These are phyloP conservation scores for Lavandula angustifolia DNA, from an alignment of 257 asterid species.

Conservation along the genomic window DNA sequence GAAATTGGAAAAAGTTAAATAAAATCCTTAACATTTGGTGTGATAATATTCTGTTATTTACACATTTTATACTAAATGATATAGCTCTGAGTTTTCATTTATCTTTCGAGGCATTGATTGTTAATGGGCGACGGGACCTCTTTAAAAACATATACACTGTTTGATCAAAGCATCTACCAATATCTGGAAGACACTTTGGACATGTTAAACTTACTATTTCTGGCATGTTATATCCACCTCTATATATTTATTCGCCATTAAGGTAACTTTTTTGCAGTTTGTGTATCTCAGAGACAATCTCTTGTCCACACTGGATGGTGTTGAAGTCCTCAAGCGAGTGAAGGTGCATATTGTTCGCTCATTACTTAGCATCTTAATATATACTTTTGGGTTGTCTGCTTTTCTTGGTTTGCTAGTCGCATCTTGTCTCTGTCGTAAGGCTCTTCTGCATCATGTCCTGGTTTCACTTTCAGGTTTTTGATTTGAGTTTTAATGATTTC, in stretches of 20 bases:
- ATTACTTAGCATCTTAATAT: constrained; percentile 22
- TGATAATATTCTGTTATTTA: not conserved
- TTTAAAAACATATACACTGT: not conserved
- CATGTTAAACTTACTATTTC: not conserved
- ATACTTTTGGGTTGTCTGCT: constrained; percentile 19
- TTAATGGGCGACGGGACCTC: not conserved
- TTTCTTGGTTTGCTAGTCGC: constrained; percentile 24
- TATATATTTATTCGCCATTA: constrained; percentile 5
- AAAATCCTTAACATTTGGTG: not conserved
- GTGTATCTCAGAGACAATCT: constrained; percentile 97
- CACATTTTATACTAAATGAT: not conserved
- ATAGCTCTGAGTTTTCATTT: not conserved
- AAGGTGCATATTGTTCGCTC: constrained; percentile 59
- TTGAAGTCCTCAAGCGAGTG: constrained; percentile 84
- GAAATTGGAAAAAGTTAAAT: not conserved
- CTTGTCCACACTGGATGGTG: constrained; percentile 87
- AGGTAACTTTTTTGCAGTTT: constrained; percentile 59
- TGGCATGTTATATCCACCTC: not conserved
- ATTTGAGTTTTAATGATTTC: constrained; percentile 96
- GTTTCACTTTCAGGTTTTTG: constrained; percentile 76
- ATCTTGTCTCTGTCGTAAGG: constrained; percentile 16
- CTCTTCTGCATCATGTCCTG: constrained; percentile 26
- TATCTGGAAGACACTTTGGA: not conserved
- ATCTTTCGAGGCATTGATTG: not conserved
- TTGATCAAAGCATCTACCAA: not conserved